Evolutionary conservation across 768 basidiomycete genomes (phyloP), one percentile per base, ranked within the genome.

Genomic region (Lanmaoa rubissima): DNA sequence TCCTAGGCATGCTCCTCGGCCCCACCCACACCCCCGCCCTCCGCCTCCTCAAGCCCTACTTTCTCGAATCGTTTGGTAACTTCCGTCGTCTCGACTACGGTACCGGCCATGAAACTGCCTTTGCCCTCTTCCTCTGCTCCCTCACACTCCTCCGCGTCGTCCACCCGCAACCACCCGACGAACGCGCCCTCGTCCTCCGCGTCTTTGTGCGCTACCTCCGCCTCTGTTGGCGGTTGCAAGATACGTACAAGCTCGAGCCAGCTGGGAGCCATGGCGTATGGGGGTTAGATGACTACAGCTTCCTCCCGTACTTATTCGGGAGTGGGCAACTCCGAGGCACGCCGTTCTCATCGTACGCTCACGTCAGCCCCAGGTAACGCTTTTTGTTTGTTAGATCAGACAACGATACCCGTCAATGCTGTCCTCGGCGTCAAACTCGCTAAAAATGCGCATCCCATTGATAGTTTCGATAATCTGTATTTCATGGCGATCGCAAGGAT

Each of bases 251-350:
- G 48, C 84, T 99, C 11, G 96, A 98, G 72, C 94, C 95, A 6
- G 97, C 97, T 3, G 97, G 97, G 9, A 95, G 92, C 60, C 95
- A 98, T 68, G 97, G 97, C 5, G 96, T 98, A 1, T 99, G 96
- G 97, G 97, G 95, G 2, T 75, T 98, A 38, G 95, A 98, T 65
- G 95, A 97, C 69, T 96, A 88, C 52, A 82, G 79, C 50, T 95
- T 96, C 73, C 79, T 98, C 43, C 86, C 89, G 4, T 97, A 96
- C 66, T 80, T 94, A 11, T 94, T 94, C 68, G 95, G 94, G 11
- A 92, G 92, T 60, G 92, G 85, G 2, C 92, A 98, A 73, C 79
- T 98, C 38, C 79, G 87, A 82, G 89, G 91, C 83, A 63, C 17
- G 75, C 43, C 50, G 48, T n/a, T 46, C 34, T 59, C 28, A 19